Percentiles rank a stretch among this genome's conserved stretches.
phyloP scores from a whole-genome alignment of 176 grass and related monocot species.

The Paspalum vaginatum region DNA sequence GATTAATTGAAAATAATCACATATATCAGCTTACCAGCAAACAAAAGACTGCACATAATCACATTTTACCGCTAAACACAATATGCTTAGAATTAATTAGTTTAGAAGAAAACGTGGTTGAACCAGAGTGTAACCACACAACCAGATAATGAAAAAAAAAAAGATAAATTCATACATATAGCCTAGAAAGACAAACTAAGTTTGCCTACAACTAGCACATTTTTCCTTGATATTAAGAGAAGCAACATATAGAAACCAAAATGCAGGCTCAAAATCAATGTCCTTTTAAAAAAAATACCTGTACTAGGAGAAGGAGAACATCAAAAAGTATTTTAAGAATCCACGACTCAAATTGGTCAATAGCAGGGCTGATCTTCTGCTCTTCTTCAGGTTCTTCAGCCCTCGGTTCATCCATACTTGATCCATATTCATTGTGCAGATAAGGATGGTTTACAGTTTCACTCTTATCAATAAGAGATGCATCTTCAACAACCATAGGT shows the following conservation, averaged over 20 bases:
- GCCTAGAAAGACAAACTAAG: neutral
- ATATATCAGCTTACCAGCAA: conserved; percentile 12
- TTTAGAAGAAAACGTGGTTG: neutral
- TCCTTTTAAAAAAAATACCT: conserved; percentile 54
- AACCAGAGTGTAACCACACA: neutral
- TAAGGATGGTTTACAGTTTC: conserved; percentile 64
- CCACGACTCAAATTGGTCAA: conserved; percentile 97
- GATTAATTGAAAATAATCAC: conserved; percentile 16
- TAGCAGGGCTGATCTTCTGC: conserved; percentile 59
- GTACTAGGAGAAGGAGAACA: conserved; percentile 88
- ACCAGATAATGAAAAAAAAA: neutral
- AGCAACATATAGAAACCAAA: conserved; percentile 27
- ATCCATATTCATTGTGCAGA: conserved; percentile 62
- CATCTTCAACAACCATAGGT: conserved; percentile 87
- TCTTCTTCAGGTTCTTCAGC: conserved; percentile 47
- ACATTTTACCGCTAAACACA: neutral
- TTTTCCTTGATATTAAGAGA: conserved; percentile 8
- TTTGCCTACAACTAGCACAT: conserved; percentile 11
- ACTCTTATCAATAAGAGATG: conserved; percentile 56
- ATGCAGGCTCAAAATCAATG: conserved; percentile 23
- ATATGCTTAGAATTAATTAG: neutral
- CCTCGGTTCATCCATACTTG: conserved; percentile 52
- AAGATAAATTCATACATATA: neutral
- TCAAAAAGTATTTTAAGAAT: conserved; percentile 90
- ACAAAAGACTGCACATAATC: neutral